Evolutionary conservation across 495 filamentous ascomycete species (phyloP).

Genomic region (Ramalina peruviana): DNA sequence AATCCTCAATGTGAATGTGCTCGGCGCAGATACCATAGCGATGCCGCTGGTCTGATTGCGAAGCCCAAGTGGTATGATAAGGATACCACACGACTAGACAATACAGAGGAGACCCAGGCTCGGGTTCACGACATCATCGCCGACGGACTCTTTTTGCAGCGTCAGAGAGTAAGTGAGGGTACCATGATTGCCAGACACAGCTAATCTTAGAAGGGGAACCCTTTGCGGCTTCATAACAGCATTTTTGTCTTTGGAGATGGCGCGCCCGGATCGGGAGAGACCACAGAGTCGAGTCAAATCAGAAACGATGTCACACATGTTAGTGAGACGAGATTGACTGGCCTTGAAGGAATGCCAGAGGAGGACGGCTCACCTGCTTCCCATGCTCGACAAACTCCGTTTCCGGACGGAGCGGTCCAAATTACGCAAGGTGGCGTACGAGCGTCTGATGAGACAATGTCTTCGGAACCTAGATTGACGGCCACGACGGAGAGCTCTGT

Average conservation of each 20-base stretch:
- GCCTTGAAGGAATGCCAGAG: background rate
- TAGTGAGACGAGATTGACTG: constrained; percentile 17
- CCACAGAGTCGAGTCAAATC: background rate
- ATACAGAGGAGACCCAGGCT: constrained; percentile 57
- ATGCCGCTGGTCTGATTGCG: constrained; percentile 19
- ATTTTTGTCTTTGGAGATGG: too few species aligned
- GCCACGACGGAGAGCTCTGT: too few species aligned
- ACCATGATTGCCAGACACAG: too few species aligned
- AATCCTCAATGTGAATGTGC: constrained; percentile 24
- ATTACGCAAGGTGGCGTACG: too few species aligned
- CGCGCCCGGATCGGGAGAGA: too few species aligned
- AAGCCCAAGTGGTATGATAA: constrained; percentile 44
- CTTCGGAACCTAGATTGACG: constrained; percentile 27
- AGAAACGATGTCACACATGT: constrained; percentile 25
- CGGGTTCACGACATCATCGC: constrained; percentile 53
- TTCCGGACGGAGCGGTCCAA: too few species aligned
- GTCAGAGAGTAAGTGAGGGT: constrained; percentile 31
- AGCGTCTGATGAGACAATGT: constrained; percentile 34
- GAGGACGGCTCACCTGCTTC: background rate
- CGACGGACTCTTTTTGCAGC: constrained; percentile 46
- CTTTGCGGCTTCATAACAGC: too few species aligned
- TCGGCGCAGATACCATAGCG: constrained; percentile 33
- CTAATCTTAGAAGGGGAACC: too few species aligned
- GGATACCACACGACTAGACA: constrained; percentile 42
- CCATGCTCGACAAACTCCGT: too few species aligned